Conservation (phyloP, 2,329 filamentous ascomycete genomes). For the Trichoderma sp. region DNA sequence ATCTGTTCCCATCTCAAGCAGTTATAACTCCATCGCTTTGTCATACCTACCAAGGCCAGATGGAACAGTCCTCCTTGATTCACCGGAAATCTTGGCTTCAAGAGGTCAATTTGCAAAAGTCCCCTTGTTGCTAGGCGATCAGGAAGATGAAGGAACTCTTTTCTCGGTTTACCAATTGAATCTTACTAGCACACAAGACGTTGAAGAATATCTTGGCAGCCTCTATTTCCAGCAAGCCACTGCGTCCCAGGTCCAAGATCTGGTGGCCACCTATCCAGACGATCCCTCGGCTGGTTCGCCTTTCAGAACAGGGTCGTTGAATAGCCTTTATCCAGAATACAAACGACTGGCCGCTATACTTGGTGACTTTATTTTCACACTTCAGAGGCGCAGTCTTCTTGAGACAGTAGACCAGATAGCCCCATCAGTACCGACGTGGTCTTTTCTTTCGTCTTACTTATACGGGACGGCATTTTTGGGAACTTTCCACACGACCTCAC, state of each 20-base stretch:
- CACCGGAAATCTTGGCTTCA: constrained; percentile 59
- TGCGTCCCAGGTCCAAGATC: too few species aligned
- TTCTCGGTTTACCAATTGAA: too few species aligned
- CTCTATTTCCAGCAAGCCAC: too few species aligned
- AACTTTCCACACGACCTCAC: too few species aligned
- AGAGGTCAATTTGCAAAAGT: constrained; percentile 45
- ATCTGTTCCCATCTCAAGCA: constrained; percentile 67
- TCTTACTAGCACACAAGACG: too few species aligned
- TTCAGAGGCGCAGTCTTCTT: constrained; percentile 57
- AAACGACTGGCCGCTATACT: constrained; percentile 75
- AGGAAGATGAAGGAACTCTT: too few species aligned
- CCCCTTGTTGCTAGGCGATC: too few species aligned
- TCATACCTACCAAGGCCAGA: constrained; percentile 76
- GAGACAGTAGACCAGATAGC: not conserved
- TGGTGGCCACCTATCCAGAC: too few species aligned
- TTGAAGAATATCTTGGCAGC: too few species aligned
- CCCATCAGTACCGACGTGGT: not conserved
- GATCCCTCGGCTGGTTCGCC: too few species aligned
- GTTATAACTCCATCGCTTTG: constrained; percentile 67
- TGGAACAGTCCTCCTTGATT: constrained; percentile 60
- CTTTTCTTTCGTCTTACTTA: too few species aligned
- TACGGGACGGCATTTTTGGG: too few species aligned
- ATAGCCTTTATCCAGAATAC: constrained; percentile 74
- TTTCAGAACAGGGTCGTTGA: constrained; percentile 50
- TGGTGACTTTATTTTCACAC: constrained; percentile 73